These are phyloP conservation scores for Pleurotus giganteus DNA, from an alignment of 768 basidiomycete species.

Conservation along the genomic window DNA sequence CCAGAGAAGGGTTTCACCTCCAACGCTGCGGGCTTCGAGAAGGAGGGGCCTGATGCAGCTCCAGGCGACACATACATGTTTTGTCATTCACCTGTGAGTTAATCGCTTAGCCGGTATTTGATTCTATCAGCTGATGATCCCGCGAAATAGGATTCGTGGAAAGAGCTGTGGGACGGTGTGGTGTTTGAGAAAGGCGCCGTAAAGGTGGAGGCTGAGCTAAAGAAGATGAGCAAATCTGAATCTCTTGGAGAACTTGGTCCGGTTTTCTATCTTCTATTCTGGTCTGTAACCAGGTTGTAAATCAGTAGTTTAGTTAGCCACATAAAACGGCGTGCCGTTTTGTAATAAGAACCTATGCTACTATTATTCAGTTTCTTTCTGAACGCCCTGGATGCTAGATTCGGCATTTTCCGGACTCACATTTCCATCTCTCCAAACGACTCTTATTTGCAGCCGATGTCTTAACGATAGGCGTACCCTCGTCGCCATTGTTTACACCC, in stretches of 20 bases:
- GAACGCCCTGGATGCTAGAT: no score
- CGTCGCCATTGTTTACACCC: no score
- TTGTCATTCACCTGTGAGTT: conserved; percentile 30
- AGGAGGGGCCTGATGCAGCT: neutral
- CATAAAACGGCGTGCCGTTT: no score
- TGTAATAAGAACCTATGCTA: neutral
- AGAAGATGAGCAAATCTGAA: neutral
- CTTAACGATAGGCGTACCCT: no score
- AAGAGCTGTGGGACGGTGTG: conserved; percentile 30
- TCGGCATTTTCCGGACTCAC: no score
- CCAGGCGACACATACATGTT: conserved; percentile 26
- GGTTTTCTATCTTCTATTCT: conserved; percentile 11
- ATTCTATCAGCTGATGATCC: neutral
- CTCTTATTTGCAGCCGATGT: no score
- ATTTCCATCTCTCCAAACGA: no score
- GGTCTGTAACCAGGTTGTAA: conserved; percentile 18
- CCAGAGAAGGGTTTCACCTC: conserved; percentile 28
- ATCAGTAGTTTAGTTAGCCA: neutral
- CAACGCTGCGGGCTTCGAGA: neutral
- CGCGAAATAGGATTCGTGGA: conserved; percentile 27
- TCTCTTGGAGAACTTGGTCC: neutral
- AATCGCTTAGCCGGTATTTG: neutral
- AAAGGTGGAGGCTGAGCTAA: conserved; percentile 22
- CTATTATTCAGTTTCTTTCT: neutral
- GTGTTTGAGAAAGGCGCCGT: conserved; percentile 30